Evolutionary conservation across 192 early-diverging fungal species (phyloP).

Genomic region (Pilobolus umbonatus): DNA sequence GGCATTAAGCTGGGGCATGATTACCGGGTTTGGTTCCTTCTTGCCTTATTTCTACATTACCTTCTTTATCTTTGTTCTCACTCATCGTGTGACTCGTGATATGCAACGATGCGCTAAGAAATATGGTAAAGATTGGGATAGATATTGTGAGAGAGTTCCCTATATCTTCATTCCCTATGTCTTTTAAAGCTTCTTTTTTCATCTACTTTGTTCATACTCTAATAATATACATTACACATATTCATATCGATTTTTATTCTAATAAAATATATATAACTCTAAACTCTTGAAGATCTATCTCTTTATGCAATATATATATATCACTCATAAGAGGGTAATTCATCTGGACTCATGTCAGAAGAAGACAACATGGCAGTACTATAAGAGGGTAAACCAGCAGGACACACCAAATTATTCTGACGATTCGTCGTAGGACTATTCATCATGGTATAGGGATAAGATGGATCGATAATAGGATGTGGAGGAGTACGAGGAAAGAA

Average conservation of each 20-base stretch:
- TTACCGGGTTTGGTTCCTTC: slow-evolving; percentile 68
- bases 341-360: neutral
- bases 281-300: slow-evolving; percentile 4
- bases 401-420: neutral
- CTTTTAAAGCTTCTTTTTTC: slow-evolving; percentile 32
- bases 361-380: neutral
- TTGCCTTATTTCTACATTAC: slow-evolving; percentile 87
- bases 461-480: neutral
- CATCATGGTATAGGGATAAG: neutral
- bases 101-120: slow-evolving; percentile 81
- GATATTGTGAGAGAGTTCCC: slow-evolving; percentile 70
- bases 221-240: too few relatives aligned
- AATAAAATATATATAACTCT: too few relatives aligned
- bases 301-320: neutral
- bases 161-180: slow-evolving; percentile 78
- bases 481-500: slow-evolving; percentile 4
- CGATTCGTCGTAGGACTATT: neutral
- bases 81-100: slow-evolving; percentile 81
- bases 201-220: neutral
- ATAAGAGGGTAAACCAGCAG: neutral
- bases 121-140: slow-evolving; percentile 86
- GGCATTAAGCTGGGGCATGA: slow-evolving; percentile 79
- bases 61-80: slow-evolving; percentile 78
- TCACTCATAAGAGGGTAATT: neutral
- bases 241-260: neutral